These are phyloP conservation scores for Calophaca sinica DNA, from an alignment of 306 rosid genomes.

Conservation along the genomic window DNA sequence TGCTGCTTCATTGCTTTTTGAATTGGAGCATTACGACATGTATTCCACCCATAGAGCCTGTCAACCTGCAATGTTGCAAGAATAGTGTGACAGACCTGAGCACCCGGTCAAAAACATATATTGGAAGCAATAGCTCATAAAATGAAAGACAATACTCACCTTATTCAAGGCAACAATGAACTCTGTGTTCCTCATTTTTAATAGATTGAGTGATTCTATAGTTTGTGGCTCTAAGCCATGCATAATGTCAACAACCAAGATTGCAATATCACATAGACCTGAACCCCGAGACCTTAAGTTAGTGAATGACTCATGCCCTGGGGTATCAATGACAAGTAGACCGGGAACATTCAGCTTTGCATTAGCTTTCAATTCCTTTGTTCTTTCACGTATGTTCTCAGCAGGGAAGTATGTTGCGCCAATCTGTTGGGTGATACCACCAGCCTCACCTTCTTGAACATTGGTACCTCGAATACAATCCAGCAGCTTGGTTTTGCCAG, in stretches of 20 bases:
- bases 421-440: slow-evolving; percentile 88
- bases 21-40: slow-evolving; percentile 76
- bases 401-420: slow-evolving; percentile 92
- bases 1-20: slow-evolving; percentile 79
- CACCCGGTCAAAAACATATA: background rate
- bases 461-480: slow-evolving; percentile 88
- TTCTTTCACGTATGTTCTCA: slow-evolving; percentile 84
- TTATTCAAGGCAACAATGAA: slow-evolving; percentile 85
- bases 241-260: slow-evolving; percentile 92
- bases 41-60: slow-evolving; percentile 86
- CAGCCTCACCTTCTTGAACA: slow-evolving; percentile 87
- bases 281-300: slow-evolving; percentile 89
- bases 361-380: slow-evolving; percentile 86
- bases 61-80: slow-evolving; percentile 68
- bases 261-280: slow-evolving; percentile 89
- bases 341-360: slow-evolving; percentile 88
- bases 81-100: slow-evolving; percentile 1
- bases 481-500: slow-evolving; percentile 90
- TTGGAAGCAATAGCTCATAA: background rate
- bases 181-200: slow-evolving; percentile 85
- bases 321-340: slow-evolving; percentile 88
- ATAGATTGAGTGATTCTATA: slow-evolving; percentile 82
- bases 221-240: slow-evolving; percentile 91
- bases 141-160: slow-evolving; percentile 51
- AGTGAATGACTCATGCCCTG: slow-evolving; percentile 81